phyloP scores from a whole-genome alignment of 352 stramenopile species.

The Phytophthora hibernalis region DNA sequence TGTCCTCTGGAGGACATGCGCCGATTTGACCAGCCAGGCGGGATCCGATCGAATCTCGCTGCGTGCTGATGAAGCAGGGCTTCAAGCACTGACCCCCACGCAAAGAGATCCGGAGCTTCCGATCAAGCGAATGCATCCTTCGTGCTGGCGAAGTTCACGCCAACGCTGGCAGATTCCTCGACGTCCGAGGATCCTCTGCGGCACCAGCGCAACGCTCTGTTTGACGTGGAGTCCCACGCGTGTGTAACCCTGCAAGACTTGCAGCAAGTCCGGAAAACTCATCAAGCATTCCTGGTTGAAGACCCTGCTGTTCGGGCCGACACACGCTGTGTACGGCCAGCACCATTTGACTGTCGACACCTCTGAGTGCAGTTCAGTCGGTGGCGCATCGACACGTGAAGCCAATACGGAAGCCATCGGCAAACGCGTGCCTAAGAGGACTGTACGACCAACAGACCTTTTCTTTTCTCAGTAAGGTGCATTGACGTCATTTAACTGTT shows the following conservation, averaged over 20 bases:
- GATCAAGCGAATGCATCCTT: too few relatives aligned
- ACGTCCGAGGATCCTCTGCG: too few relatives aligned
- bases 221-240: not conserved
- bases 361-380: not conserved
- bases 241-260: not conserved
- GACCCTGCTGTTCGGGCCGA: not conserved
- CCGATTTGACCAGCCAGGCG: constrained; percentile 10
- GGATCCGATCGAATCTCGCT: not conserved
- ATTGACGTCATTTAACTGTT: too few relatives aligned
- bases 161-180: not conserved
- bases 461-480: too few relatives aligned
- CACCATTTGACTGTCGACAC: constrained; percentile 7
- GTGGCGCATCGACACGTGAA: constrained; percentile 2
- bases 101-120: not conserved
- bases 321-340: not conserved
- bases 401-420: not conserved
- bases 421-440: constrained; percentile 7
- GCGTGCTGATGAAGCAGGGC: too few relatives aligned
- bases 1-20: not conserved
- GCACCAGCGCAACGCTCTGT: not conserved
- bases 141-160: too few relatives aligned
- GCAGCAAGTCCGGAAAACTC: constrained; percentile 9
- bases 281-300: constrained; percentile 10
- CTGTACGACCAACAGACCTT: not conserved
- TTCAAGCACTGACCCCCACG: too few relatives aligned